These are phyloP conservation scores for Flaveria robusta DNA, from an alignment of 129 eudicot species.

Conservation along the genomic window DNA sequence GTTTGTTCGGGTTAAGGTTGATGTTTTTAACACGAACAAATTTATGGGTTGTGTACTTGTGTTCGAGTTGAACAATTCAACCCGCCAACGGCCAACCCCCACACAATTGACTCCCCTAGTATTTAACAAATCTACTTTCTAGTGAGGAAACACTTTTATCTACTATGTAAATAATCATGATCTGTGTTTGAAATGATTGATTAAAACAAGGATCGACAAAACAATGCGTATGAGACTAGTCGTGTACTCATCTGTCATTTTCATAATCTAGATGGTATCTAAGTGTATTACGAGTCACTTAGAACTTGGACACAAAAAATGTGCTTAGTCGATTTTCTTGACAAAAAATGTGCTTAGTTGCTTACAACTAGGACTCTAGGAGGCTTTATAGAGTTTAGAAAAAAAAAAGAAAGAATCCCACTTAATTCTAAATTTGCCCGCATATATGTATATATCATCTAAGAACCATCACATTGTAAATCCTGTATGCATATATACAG, in stretches of 20 bases:
- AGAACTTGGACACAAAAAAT: not conserved
- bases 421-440: not conserved
- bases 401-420: not conserved
- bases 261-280: not conserved
- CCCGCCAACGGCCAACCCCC: too few species aligned
- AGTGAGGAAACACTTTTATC: too few species aligned
- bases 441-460: not conserved
- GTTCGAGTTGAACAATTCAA: too few species aligned
- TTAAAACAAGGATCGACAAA: too few species aligned
- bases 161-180: too few species aligned
- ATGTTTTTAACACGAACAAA: too few species aligned
- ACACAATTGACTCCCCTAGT: too few species aligned
- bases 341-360: not conserved
- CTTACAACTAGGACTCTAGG: not conserved
- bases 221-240: not conserved
- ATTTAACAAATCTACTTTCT: too few species aligned
- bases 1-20: too few species aligned
- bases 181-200: too few species aligned
- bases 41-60: too few species aligned
- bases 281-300: not conserved
- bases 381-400: not conserved
- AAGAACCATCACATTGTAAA: not conserved
- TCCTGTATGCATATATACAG: not conserved
- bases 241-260: too few species aligned
- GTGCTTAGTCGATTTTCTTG: not conserved